Evolutionary conservation across 2,329 filamentous ascomycete species (phyloP).

Genomic region (Pleoardoris graminearum): DNA sequence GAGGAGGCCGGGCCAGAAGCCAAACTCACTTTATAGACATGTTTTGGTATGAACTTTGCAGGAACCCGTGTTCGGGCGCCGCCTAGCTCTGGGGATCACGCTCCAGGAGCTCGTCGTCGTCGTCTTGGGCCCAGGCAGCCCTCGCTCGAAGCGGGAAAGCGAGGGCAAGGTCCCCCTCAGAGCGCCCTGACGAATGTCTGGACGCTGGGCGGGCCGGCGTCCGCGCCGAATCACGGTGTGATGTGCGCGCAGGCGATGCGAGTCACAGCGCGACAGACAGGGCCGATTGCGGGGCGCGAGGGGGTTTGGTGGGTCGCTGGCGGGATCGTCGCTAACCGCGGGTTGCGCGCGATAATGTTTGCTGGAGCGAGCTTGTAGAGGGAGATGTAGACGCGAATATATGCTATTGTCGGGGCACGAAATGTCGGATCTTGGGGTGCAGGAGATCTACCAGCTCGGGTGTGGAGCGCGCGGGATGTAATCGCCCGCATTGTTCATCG

Average conservation of each 20-base stretch:
- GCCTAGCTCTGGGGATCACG: slow-evolving; percentile 12
- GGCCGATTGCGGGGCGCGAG: slow-evolving; percentile 12
- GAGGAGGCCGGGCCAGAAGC: slow-evolving; percentile 1
- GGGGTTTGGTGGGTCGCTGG: slow-evolving; percentile 2
- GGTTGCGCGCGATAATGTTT: slow-evolving; percentile 2
- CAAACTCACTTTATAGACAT: slow-evolving; percentile 49
- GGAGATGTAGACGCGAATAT: too few relatives aligned
- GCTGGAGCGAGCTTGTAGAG: background rate
- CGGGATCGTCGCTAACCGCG: slow-evolving; percentile 16
- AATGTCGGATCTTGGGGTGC: background rate
- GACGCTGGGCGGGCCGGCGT: slow-evolving; percentile 17
- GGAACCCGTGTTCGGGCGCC: background rate
- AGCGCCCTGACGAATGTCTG: background rate
- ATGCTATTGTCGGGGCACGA: too few relatives aligned
- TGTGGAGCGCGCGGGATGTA: background rate
- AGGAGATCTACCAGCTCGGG: too few relatives aligned
- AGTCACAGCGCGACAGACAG: slow-evolving; percentile 9
- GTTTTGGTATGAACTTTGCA: background rate
- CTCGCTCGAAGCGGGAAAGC: too few relatives aligned
- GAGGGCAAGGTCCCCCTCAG: too few relatives aligned
- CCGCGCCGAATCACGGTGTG: slow-evolving; percentile 23
- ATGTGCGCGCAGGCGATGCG: slow-evolving; percentile 21
- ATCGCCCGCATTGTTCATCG: slow-evolving; percentile 8
- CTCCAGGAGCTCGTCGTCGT: background rate
- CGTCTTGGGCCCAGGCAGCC: too few relatives aligned